Evolutionary conservation across 257 asterid species (phyloP), one percentile per base, ranked within the genome.

Genomic region (Fraxinus americana): DNA sequence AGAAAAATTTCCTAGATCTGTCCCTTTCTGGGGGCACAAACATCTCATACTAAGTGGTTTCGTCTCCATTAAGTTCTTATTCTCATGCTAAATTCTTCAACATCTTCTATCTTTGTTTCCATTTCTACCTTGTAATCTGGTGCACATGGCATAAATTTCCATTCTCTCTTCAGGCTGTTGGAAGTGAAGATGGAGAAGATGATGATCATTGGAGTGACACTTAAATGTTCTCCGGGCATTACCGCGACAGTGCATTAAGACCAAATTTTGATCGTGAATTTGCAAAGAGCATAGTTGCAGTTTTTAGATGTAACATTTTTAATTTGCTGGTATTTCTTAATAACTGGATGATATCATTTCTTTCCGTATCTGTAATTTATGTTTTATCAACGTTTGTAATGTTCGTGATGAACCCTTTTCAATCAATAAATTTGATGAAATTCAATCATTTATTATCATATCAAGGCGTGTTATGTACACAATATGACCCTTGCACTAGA

Each of bases 101-200:
- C 5, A 50, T 16, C 61, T 50, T 1, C 61, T 16, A 50, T 21
- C 8, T 50, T 19, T 50, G 8, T 50, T 50, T 50, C 59, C 59
- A 16, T 50, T 50, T 50, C 6, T 43, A 54, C 65, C 65, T 54
- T 54, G 27, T 54, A 19, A 27, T 54, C 25, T 8, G 3, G 11
- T 21, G 21, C 65, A 43, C 25, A 14, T 50, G 7, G 6, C 61
- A 50, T 50, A 50, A 50, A 50, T 50, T 50, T 50, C 65, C 8
- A 5, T 54, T 7, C 6, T 16, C 8, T 54, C 23, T 78, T 74
- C 90, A 95, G 99, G 99, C 92, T 76, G 97, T 93, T 71, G 97
- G 92, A 73, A 93, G 99, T 82, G 98, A 95, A 50, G 86, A 84
- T 73, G 81, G 32, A 21, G 57, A 23, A 70, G 35, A 45, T 39